Evolutionary conservation across 2,329 filamentous ascomycete genomes (phyloP), one percentile per base, ranked within the genome.

Genomic region (Fusarium equiseti): DNA sequence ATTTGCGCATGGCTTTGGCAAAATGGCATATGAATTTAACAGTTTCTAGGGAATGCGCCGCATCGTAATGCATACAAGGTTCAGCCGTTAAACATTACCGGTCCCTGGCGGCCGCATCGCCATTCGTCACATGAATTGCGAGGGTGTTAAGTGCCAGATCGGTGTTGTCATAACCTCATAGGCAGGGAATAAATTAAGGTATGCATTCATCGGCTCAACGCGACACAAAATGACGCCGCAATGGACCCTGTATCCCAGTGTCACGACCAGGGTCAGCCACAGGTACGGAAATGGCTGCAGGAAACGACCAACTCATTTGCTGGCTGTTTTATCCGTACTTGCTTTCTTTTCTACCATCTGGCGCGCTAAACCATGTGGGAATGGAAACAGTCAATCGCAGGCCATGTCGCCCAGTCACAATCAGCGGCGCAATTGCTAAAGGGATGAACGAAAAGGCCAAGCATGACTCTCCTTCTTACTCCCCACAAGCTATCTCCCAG

Each of bases 1-100:
- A 75, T 67, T 73, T 62, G n/a, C 24, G 35, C 43, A 75, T 74
- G 71, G 73, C n/a, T 74, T 68, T 66, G 45, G 48, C 27, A n/a
- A 58, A 75, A 66, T 70, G 50, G 69, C 73, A 74, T 75, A 74
- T 75, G 29, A 42, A 48, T 44, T 42, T 31, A 27, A 29, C 24
- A 22, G 45, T 27, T 15, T 63, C 18, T 27, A 11, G 32, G 48
- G 38, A 42, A 55, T 54, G 54, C 64, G 68, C 26, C 54, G 65
- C 61, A 44, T 32, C 38, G 32, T 42, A 27, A 63, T 71, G 38
- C 27, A 48, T 32, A 31, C 20, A 63, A 62, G 26, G 48, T 43
- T 68, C 43, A 52, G 9, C 53, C 53, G 35, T 43, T 24, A 38
- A 20, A 42, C 24, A 35, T n/a, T 38, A 48, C 45, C 31, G 35